Base-by-base conservation (phyloP, 208 protist species). In the Angomonas ambiguus region DNA sequence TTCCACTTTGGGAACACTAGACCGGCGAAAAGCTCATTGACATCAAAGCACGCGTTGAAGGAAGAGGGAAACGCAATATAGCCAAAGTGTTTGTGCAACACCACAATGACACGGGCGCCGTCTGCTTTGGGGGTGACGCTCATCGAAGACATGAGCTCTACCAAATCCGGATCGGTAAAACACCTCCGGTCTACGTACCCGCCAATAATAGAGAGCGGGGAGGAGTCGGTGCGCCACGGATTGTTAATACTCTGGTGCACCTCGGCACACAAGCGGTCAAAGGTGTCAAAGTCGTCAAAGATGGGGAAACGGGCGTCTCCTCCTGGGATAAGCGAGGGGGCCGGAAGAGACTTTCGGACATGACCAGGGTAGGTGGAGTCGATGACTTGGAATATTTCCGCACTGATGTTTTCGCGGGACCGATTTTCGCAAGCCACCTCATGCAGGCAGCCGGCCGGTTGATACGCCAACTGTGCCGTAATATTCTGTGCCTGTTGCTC, bases 61-160 rank as follows among this genome's bases (percentile, higher is more conserved):
- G 61, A 51, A 5, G 77, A 73, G 2, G 90, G 90, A 53, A 96
- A 86, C 25, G 84, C 87, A 31, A 96, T 73, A 41, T 82, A 86
- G 20, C 87, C 87, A 25, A 80, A 83, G 30, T 72, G 59, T 11
- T 69, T 67, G 71, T 96, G 87, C 66, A 85, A 80, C 6, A 92
- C 83, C 10, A 96, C 55, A 5, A 96, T 62, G 38, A 85, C 85
- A 10, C 90, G 84, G 62, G 83, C 53, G 0, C 90, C 90, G 67
- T 96, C 90, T 16, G 82, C 79, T 64, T 96, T 96, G 1, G 87
- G 65, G 0, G 90, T 96, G 27, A 92, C 90, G 51, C 80, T 76
- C 63, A 87, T 80, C 25, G 74, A 68, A 0, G 63, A 65, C 60
- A 91, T 69, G 28, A 70, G 45, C 45, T 60, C 63, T 53, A 63